A percentile compares a stretch with the other conserved stretches of the same genome.
Conservation (phyloP, 2,329 filamentous ascomycete genomes). For the Exophiala alcalophila region DNA sequence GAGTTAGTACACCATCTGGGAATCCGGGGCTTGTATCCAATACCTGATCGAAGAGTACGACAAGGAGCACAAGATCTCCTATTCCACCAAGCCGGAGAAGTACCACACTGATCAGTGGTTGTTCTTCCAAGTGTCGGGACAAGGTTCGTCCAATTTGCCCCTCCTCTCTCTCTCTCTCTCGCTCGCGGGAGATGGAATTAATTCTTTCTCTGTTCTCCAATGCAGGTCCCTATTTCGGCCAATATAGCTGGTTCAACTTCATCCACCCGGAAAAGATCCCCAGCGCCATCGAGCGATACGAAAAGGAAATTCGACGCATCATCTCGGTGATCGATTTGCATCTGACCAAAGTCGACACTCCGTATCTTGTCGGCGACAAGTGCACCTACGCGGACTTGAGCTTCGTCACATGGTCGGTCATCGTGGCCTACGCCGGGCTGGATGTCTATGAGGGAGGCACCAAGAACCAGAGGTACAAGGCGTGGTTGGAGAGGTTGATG, state of each 20-base stretch:
- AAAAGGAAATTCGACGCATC: conserved; percentile 46
- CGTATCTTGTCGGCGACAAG: conserved; percentile 45
- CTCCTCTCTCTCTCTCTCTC: no score
- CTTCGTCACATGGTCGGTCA: conserved; percentile 40
- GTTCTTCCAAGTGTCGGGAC: conserved; percentile 40
- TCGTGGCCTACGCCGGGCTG: conserved; percentile 4
- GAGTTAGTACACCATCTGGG: neutral
- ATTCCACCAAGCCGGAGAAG: conserved; percentile 35
- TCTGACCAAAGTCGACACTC: conserved; percentile 32
- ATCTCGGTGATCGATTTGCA: conserved; percentile 43
- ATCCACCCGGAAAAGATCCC: conserved; percentile 45
- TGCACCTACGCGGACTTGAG: conserved; percentile 43
- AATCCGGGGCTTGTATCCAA: conserved; percentile 45
- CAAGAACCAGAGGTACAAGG: conserved; percentile 3
- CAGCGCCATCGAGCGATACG: conserved; percentile 45
- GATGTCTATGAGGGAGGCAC: neutral
- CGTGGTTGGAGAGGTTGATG: conserved; percentile 4
- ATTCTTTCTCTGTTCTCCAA: no score
- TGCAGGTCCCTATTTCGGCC: conserved; percentile 48
- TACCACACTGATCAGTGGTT: conserved; percentile 45
- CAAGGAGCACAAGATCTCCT: conserved; percentile 39
- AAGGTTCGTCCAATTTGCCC: conserved; percentile 16
- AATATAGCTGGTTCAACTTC: conserved; percentile 43
- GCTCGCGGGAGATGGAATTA: no score
- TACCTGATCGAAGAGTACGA: conserved; percentile 49